phyloP scores from a whole-genome alignment of 345 rosid species.

The Sonneratia caseolaris region DNA sequence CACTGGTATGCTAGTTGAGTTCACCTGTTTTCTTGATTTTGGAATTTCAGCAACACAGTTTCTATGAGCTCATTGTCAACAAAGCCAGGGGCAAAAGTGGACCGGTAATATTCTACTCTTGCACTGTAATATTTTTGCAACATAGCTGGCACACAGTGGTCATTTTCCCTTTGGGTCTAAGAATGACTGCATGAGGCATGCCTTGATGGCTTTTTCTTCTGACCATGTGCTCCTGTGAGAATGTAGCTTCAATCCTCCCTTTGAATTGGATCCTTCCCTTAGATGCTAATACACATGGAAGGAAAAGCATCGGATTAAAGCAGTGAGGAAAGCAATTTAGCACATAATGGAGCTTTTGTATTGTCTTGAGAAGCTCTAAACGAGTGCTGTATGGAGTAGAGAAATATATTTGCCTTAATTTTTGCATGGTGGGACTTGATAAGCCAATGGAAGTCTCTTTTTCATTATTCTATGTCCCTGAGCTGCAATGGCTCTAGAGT shows the following conservation, averaged over 20 bases:
- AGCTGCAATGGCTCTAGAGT: background rate
- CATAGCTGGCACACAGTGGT: background rate
- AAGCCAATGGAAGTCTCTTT: background rate
- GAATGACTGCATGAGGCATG: background rate
- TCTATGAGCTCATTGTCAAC: slow-evolving; percentile 89
- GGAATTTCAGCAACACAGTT: slow-evolving; percentile 91
- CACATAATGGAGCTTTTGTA: background rate
- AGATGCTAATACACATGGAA: background rate
- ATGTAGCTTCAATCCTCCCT: background rate
- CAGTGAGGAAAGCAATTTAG: background rate
- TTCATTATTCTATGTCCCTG: background rate
- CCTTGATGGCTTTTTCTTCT: background rate
- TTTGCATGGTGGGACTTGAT: background rate
- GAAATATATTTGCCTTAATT: background rate
- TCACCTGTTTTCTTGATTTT: background rate
- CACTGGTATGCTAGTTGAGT: slow-evolving; percentile 4
- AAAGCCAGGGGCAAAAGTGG: slow-evolving; percentile 99
- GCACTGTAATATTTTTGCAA: background rate
- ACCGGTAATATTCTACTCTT: slow-evolving; percentile 49
- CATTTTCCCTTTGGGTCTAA: background rate
- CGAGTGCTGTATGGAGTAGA: background rate
- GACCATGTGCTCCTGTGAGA: background rate
- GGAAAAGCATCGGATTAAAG: background rate
- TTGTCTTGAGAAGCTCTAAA: background rate
- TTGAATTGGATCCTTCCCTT: background rate